A percentile compares a stretch with the other conserved stretches of the same genome.
These are phyloP conservation scores for Pogostemon cablin DNA, from an alignment of 257 asterid species.

Conservation along the genomic window DNA sequence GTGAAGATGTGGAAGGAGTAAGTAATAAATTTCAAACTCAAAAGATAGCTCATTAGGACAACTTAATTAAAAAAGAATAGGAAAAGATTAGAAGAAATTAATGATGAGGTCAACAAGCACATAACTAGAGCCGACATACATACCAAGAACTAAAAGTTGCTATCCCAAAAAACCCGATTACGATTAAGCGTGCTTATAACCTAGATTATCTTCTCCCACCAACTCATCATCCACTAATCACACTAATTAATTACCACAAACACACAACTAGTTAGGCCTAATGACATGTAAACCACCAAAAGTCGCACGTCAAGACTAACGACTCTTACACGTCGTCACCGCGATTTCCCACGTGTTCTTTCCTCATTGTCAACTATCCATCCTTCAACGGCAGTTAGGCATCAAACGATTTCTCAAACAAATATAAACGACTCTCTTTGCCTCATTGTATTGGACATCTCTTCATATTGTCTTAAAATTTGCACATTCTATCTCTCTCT, in stretches of 20 bases:
- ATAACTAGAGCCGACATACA: conserved; percentile 39
- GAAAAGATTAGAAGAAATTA: background rate
- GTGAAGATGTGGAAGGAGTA: background rate
- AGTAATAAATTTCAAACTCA: too few relatives aligned
- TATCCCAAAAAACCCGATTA: conserved; percentile 11
- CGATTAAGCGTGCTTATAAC: conserved; percentile 50
- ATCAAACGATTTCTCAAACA: background rate
- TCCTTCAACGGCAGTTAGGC: conserved; percentile 77
- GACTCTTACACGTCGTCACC: conserved; percentile 32
- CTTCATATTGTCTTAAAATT: conserved; percentile 19
- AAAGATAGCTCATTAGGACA: too few relatives aligned
- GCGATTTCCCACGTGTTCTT: conserved; percentile 51
- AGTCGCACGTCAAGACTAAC: conserved; percentile 28
- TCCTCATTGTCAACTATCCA: conserved; percentile 52
- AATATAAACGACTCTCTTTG: conserved; percentile 7
- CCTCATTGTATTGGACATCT: conserved; percentile 25
- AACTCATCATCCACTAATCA: conserved; percentile 66
- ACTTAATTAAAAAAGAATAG: too few relatives aligned
- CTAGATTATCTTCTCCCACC: conserved; percentile 50
- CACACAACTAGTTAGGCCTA: conserved; percentile 56
- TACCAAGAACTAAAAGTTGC: conserved; percentile 32
- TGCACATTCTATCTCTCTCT: conserved; percentile 15
- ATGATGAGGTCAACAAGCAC: conserved; percentile 38
- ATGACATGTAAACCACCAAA: conserved; percentile 76
- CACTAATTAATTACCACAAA: conserved; percentile 36